Evolutionary conservation across 352 stramenopile genomes (phyloP), one percentile per base, ranked within the genome.

Genomic region (Plasmopara viticola): DNA sequence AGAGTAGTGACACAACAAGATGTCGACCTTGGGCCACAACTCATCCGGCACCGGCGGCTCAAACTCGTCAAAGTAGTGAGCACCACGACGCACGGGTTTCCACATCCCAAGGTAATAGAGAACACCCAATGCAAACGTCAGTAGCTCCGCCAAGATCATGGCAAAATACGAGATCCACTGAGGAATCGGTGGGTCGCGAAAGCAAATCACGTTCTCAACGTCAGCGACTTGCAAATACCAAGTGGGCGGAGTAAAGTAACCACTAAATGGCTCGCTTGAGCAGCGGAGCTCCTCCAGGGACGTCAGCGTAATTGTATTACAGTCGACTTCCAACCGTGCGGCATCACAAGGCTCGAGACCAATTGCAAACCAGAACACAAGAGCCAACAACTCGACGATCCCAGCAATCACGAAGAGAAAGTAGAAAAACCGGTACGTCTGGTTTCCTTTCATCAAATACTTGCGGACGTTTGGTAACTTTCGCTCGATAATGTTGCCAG

Each of bases 21-120:
- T 64, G 44, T 95, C 85, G 4, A 94, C 79, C 60, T 82, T 92
- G 37, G 83, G 80, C 83, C 83, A 94, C 9, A 90, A 51, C 55
- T 90, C 79, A 57, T 90, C 80, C 0, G 83, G 83, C 6, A 94
- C 76, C 6, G 68, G 64, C 7, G 83, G 83, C 55, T 94, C 77
- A 34, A 94, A 94, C 58, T 94, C 83, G 46, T 90, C 78, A 37
- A 94, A 87, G 74, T 94, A 94, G 56, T 94, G 83, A 3, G 83
- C 79, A 5, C 83, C 83, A 63, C 83, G 83, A 66, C 80, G 83
- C 50, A 94, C 76, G 6, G 83, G 83, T 48, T 91, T 94, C 83
- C 83, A 91, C 83, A 94, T 94, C 12, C 83, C 83, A 17, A 94
- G 56, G 68, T 94, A 94, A 68, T 94, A 94, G 38, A 94, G 68